Evolutionary conservation across 179 eudicot species (phyloP).

Genomic region (Silene noctiflora): DNA sequence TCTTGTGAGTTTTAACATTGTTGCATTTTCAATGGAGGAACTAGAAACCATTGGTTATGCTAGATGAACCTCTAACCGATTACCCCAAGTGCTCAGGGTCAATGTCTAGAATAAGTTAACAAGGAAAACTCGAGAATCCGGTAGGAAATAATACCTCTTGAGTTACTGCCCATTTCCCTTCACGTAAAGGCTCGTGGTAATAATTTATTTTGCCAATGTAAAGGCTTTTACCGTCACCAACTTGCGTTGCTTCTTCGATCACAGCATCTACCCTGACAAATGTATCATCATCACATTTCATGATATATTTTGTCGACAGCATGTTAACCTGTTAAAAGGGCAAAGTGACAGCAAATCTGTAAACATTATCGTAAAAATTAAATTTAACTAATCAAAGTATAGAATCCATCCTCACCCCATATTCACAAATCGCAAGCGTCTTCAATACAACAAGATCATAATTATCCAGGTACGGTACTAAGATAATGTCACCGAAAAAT

Average conservation of each 20-base stretch:
- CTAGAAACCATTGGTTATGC: too few species aligned
- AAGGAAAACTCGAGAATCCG: not conserved
- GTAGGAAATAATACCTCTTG: constrained; percentile 34
- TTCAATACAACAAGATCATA: constrained; percentile 61
- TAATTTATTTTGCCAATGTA: constrained; percentile 51
- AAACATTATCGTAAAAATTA: not conserved
- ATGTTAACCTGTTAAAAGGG: constrained; percentile 33
- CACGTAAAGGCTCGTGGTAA: constrained; percentile 46
- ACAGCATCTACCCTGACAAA: constrained; percentile 57
- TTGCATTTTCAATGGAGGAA: too few species aligned
- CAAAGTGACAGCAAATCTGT: not conserved
- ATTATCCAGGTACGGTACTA: constrained; percentile 53
- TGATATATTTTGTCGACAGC: constrained; percentile 42
- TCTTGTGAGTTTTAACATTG: too few species aligned
- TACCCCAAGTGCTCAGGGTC: too few species aligned
- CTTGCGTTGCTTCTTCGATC: constrained; percentile 35
- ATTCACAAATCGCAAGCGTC: constrained; percentile 57
- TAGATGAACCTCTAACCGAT: too few species aligned
- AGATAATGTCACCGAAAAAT: constrained; percentile 48
- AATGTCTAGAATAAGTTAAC: too few species aligned
- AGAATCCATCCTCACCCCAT: constrained; percentile 36
- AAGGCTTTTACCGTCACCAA: constrained; percentile 30
- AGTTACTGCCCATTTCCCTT: constrained; percentile 60
- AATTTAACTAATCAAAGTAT: not conserved
- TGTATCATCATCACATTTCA: constrained; percentile 67